Base-by-base conservation (phyloP, 768 basidiomycete species). In the Albatrellus ellisii region DNA sequence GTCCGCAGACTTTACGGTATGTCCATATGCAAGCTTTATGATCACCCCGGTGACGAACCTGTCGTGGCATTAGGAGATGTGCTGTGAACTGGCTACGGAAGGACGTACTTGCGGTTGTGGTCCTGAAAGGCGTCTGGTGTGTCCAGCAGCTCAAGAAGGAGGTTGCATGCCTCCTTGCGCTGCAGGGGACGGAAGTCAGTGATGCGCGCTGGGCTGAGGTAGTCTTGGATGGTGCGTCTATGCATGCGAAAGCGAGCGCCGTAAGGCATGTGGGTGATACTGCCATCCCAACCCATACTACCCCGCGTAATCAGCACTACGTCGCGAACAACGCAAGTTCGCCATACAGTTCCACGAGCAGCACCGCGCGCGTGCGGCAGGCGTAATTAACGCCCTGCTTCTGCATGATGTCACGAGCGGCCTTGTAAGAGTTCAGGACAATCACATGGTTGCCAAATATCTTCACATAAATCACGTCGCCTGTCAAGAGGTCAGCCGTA, bases 351-450 rank as follows among this genome's bases (percentile, higher is more conserved):
- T 59, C 57, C 15, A 37, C 39, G 4, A 56, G 33, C 12, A 59
- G 46, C 29, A 57, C 48, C 17, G 62, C 41, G 4, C 47, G 49
- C 3, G 62, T 62, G 2, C 62, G 51, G 46, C 55, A 59, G 11
- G 63, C 60, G 45, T 60, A 63, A 26, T 55, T 58, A 10, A 44
- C 31, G 37, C 57, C 53, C 8, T 56, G 53, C 41, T 57, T 58
- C 38, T 62, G 60, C 41, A 64, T 44, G 14, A 64, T 54, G 28
- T 63, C 62, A 12, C 44, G 48, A 20, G 61, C 61, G n/a, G 54
- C 56, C 26, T 48, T 36, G n/a, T 53, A 32, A 3, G 63, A 57
- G 45, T 59, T 62, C 26, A 64, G 37, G 7, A 64, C 48, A 11
- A 64, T 26, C 29, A 59, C 46, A 4, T 58, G 48, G 17, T 52